A percentile compares a stretch with the other conserved stretches of the same genome.
Evolutionary conservation across 2,329 filamentous ascomycete genomes (phyloP).

Genomic region (Nemania serpens): DNA sequence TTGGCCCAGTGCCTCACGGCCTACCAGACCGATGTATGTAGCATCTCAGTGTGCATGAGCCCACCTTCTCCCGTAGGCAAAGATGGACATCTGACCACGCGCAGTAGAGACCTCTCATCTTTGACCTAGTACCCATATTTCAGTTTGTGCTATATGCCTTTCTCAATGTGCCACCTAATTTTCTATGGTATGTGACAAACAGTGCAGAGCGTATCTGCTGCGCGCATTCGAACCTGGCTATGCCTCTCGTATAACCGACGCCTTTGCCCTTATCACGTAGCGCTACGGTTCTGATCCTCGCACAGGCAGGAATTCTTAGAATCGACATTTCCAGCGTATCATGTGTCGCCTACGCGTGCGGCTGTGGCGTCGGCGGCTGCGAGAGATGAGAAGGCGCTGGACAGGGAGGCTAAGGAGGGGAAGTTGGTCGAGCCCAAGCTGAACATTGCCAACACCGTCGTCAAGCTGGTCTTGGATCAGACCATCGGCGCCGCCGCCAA

Average conservation of each 20-base stretch:
- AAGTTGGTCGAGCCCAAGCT: slow-evolving; percentile 55
- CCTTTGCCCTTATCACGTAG: background rate
- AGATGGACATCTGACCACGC: slow-evolving; percentile 9
- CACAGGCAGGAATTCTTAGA: slow-evolving; percentile 76
- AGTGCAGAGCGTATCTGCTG: background rate
- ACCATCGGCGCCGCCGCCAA: slow-evolving; percentile 68
- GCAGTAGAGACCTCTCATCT: slow-evolving; percentile 59
- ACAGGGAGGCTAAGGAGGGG: slow-evolving; percentile 43
- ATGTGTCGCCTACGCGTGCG: slow-evolving; percentile 47
- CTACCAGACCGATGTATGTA: slow-evolving; percentile 61
- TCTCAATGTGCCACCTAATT: slow-evolving; percentile 79
- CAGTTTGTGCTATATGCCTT: slow-evolving; percentile 78
- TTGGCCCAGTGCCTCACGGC: slow-evolving; percentile 73
- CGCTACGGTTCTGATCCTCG: slow-evolving; percentile 23
- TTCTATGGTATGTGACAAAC: slow-evolving; percentile 64
- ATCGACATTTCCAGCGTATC: slow-evolving; percentile 70
- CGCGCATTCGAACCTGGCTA: background rate
- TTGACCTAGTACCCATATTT: slow-evolving; percentile 71
- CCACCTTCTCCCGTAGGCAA: no score
- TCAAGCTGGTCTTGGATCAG: slow-evolving; percentile 73
- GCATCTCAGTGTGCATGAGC: background rate
- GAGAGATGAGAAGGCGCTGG: slow-evolving; percentile 49
- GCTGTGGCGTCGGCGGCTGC: slow-evolving; percentile 47
- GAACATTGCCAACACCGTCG: slow-evolving; percentile 65
- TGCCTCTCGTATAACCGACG: background rate